Evolutionary conservation across 139 green algal species (phyloP), one percentile per base, ranked within the genome.

Genomic region (Chlamydomonas sphaeroides): DNA sequence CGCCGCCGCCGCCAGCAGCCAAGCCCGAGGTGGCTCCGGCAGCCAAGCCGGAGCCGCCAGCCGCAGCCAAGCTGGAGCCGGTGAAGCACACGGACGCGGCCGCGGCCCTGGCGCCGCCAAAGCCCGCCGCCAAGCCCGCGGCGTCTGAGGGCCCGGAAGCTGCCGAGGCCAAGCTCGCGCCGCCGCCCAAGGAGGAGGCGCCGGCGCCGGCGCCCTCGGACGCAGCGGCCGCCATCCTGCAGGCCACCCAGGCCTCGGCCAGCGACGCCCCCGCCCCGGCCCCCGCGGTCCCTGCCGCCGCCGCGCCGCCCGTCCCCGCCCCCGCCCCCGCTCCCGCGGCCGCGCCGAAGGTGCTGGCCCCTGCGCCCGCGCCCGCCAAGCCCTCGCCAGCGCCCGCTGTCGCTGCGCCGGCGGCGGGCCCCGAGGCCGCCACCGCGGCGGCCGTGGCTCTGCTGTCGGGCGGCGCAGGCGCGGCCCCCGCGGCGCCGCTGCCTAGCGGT

Each of bases 401-500:
- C 1, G 30, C 68, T 14, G 15, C 42, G 6, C 32, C 70, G 17
- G 28, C 38, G 17, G 41, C 41, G 11, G 59, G 30, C 57, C 7
- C 33, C 0, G 74, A 30, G 59, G 32, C 74, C 74, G 57, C 74
- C 59, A 79, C 72, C 0, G 70, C 70, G 51, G 72, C 72, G 38
- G 74, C 74, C 0, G 56, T 80, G 56, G 74, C 74, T 41, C 20
- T 70, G 6, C 61, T 80, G 39, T 30, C 59, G 23, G 51, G 11
- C 15, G 72, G 32, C 25, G 49, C 49, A 10, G 26, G 26, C n/a
- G 59, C 39, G 20, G 39, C 49, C 20, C 73, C 59, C n/a, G 20
- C 74, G 61, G 39, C 59, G 59, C 74, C 74, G 74, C 74, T 80
- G 74, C 74, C 74, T 28, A 6, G 41, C 38, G 41, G n/a, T 28